Conservation (phyloP, 768 basidiomycete species). For the Pulveroboletus frians region DNA sequence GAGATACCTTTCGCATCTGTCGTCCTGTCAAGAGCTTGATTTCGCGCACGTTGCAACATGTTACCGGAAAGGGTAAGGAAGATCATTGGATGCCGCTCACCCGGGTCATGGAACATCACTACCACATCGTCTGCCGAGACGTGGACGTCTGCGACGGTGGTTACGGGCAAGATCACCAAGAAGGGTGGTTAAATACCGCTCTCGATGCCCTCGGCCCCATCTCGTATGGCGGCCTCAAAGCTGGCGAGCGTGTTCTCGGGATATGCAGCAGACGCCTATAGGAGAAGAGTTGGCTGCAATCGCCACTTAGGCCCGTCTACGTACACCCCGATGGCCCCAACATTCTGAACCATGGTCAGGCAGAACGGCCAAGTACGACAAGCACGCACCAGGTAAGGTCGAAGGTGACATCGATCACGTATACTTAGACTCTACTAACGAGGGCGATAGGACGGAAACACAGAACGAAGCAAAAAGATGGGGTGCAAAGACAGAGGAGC, state of each 20-base stretch:
- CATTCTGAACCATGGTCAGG: conserved; percentile 47
- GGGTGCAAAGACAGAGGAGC: background rate
- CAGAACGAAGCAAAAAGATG: background rate
- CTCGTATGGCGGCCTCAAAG: conserved; percentile 91
- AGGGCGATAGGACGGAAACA: background rate
- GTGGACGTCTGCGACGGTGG: conserved; percentile 80
- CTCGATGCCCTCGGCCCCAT: conserved; percentile 96
- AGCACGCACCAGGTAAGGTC: conserved; percentile 25
- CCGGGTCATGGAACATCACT: conserved; percentile 94
- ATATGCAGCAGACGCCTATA: conserved; percentile 75
- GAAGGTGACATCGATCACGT: conserved; percentile 19
- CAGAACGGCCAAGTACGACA: background rate
- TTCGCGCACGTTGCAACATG: conserved; percentile 19
- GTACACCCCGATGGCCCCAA: conserved; percentile 70
- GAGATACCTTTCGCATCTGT: conserved; percentile 65
- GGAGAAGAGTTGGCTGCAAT: conserved; percentile 13
- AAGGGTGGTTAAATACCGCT: conserved; percentile 67
- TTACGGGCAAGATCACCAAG: conserved; percentile 43
- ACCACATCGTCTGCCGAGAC: conserved; percentile 84
- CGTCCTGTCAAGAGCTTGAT: conserved; percentile 64
- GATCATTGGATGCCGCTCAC: conserved; percentile 35
- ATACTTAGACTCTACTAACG: conserved; percentile 6
- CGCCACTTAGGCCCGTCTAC: conserved; percentile 32
- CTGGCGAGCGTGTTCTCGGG: conserved; percentile 95
- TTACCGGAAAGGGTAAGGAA: conserved; percentile 22